These are phyloP conservation scores for Pseudodiploospora longispora DNA, from an alignment of 2,329 filamentous ascomycete species.

Conservation along the genomic window DNA sequence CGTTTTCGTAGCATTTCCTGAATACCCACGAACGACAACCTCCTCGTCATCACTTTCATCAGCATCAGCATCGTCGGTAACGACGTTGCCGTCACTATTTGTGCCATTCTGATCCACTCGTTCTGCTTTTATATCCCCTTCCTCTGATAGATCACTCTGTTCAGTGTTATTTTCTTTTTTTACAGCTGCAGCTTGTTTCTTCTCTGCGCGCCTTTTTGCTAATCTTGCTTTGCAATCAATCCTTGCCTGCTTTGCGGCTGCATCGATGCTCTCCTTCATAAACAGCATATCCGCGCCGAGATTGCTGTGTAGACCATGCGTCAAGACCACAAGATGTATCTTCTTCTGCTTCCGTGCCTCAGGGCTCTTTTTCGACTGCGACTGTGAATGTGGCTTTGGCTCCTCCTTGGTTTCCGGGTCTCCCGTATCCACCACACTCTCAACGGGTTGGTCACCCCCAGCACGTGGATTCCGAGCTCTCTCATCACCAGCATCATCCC, in stretches of 20 bases:
- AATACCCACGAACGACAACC: constrained; percentile 82
- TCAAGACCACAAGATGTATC: constrained; percentile 84
- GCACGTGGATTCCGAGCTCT: constrained; percentile 12
- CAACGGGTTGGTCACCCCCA: constrained; percentile 23
- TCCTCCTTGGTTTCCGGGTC: constrained; percentile 20
- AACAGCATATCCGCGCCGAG: constrained; percentile 94
- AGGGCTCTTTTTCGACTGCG: background rate
- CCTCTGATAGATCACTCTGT: no score
- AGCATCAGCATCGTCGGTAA: constrained; percentile 26
- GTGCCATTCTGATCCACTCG: no score
- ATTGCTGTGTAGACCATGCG: constrained; percentile 93
- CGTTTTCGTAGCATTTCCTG: constrained; percentile 82
- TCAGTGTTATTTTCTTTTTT: constrained; percentile 10
- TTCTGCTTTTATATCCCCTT: no score
- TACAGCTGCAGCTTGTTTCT: constrained; percentile 2
- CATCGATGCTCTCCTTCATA: constrained; percentile 94
- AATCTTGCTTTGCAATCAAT: constrained; percentile 57
- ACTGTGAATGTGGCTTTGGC: constrained; percentile 5
- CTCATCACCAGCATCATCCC: constrained; percentile 36
- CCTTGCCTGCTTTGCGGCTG: constrained; percentile 65
- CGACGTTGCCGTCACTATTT: no score
- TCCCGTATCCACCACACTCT: constrained; percentile 26
- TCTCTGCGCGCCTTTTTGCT: constrained; percentile 35
- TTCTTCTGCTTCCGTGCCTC: constrained; percentile 57
- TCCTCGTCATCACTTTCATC: constrained; percentile 68